A percentile compares a stretch with the other conserved stretches of the same genome.
phyloP scores from a whole-genome alignment of 305 asterid genomes.

The Ruellia speciosa region DNA sequence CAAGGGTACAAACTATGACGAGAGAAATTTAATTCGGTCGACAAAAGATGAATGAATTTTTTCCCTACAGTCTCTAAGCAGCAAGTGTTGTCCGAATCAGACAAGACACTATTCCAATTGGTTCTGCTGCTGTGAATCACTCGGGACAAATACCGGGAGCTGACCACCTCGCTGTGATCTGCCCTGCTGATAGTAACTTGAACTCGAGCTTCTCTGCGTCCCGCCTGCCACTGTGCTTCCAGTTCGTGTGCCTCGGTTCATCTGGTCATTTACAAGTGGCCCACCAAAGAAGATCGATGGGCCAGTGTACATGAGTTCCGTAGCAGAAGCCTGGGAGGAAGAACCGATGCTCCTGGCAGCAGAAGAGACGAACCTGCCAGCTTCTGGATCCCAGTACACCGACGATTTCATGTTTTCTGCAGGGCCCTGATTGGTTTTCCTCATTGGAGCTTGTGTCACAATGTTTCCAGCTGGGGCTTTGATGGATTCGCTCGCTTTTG shows the following conservation, averaged over 20 bases:
- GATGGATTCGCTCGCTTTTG: slow-evolving; percentile 25
- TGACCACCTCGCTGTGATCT: slow-evolving; percentile 92
- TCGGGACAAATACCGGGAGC: slow-evolving; percentile 94
- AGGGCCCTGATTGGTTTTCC: slow-evolving; percentile 30
- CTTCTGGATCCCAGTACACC: slow-evolving; percentile 87
- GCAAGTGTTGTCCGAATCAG: slow-evolving; percentile 8
- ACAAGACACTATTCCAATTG: slow-evolving; percentile 30
- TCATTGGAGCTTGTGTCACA: slow-evolving; percentile 21
- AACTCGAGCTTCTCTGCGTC: slow-evolving; percentile 46
- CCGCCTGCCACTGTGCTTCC: slow-evolving; percentile 25
- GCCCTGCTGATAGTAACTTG: slow-evolving; percentile 79
- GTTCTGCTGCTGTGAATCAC: slow-evolving; percentile 82
- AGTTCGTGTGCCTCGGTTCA: slow-evolving; percentile 33
- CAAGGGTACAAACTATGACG: not conserved
- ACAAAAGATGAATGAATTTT: not conserved
- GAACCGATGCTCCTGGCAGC: slow-evolving; percentile 42
- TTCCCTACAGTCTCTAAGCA: not conserved
- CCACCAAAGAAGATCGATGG: slow-evolving; percentile 91
- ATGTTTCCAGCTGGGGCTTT: slow-evolving; percentile 22
- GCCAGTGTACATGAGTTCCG: slow-evolving; percentile 81
- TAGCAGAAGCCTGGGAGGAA: slow-evolving; percentile 44
- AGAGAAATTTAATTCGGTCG: not conserved
- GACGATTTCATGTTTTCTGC: slow-evolving; percentile 49
- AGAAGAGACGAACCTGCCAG: slow-evolving; percentile 69
- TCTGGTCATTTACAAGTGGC: slow-evolving; percentile 53